Evolutionary conservation across 73 alveolate species (phyloP).

Genomic region (Tetrahymena thermophila): DNA sequence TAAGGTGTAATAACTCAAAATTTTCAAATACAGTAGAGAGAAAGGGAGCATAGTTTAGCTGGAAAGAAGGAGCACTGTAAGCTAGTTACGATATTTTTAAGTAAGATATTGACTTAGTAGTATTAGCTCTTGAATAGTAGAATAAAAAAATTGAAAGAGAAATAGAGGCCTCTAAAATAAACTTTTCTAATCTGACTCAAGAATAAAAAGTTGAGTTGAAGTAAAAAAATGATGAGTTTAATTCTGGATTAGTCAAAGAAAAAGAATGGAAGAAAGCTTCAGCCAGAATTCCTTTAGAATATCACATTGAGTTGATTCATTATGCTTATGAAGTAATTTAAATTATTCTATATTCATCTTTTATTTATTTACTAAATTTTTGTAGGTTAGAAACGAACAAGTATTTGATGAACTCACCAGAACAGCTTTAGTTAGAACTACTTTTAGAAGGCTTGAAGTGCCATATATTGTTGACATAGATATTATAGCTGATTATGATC

Average conservation of each 20-base stretch:
- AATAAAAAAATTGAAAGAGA: slow-evolving; percentile 77
- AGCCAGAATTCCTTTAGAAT: slow-evolving; percentile 85
- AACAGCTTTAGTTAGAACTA: slow-evolving; percentile 75
- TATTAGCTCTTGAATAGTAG: slow-evolving; percentile 84
- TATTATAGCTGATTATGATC: slow-evolving; percentile 79
- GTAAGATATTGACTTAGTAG: slow-evolving; percentile 78
- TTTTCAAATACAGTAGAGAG: slow-evolving; percentile 59
- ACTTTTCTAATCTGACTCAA: slow-evolving; percentile 56
- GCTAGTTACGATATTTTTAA: slow-evolving; percentile 72
- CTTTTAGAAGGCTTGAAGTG: slow-evolving; percentile 88
- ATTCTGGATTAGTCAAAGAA: slow-evolving; percentile 80
- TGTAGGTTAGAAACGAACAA: background rate
- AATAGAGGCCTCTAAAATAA: slow-evolving; percentile 46
- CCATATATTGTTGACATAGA: slow-evolving; percentile 90
- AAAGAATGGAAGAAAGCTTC: slow-evolving; percentile 85
- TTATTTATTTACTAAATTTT: background rate
- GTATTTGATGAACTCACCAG: slow-evolving; percentile 19
- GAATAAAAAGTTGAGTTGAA: slow-evolving; percentile 78
- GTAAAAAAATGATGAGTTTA: slow-evolving; percentile 76
- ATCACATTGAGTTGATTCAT: slow-evolving; percentile 84
- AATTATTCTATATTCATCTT: background rate
- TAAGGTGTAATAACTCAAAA: slow-evolving; percentile 67
- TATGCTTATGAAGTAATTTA: slow-evolving; percentile 69
- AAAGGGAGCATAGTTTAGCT: slow-evolving; percentile 62
- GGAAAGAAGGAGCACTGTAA: slow-evolving; percentile 65